Evolutionary conservation across 441 rosid species (phyloP), one percentile per base, ranked within the genome.

Genomic region (Isatis lusitanica): DNA sequence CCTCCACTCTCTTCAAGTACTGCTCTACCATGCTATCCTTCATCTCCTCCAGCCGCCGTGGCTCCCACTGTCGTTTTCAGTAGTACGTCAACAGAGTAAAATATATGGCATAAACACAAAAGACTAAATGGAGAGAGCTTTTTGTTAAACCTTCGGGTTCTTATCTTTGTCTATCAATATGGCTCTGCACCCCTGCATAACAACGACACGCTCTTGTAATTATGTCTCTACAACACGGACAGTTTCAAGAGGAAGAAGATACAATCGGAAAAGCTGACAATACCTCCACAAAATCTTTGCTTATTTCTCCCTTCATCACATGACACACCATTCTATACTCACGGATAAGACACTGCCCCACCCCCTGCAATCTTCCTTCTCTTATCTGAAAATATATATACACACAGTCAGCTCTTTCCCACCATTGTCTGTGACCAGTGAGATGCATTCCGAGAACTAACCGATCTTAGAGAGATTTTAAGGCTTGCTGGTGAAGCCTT

Each of bases 401-500:
- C n/a, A 68, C 38, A 75, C 43, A 69, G 44, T 78, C 48, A 68
- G 51, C 44, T 67, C 47, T 42, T 24, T 50, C 35, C 13, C 70
- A 59, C 51, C 66, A 48, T 16, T 24, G 9, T 56, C 12, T 30
- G 17, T 36, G 26, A 57, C 31, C 15, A 55, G 21, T 63, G 21
- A 55, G 47, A 48, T 52, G 43, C n/a, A 61, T 12, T 52, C 18
- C 46, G 10, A 66, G 50, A 46, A 57, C 85, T 73, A 82, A 95
- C 98, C 71, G 92, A 88, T 91, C 88, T 84, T 59, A 95, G 98
- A 70, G 92, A 83, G 67, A 92, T 86, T 76, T 92, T 95, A 66
- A 95, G 97, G 84, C 98, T 92, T 48, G 87, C 91, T 58, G 99
- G 98, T 55, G 95, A 95, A 74, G 92, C 95, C 78, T 78, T 84